These are phyloP conservation scores for Kingdonia uniflora DNA, from an alignment of 164 flowering plant genomes.

Conservation along the genomic window DNA sequence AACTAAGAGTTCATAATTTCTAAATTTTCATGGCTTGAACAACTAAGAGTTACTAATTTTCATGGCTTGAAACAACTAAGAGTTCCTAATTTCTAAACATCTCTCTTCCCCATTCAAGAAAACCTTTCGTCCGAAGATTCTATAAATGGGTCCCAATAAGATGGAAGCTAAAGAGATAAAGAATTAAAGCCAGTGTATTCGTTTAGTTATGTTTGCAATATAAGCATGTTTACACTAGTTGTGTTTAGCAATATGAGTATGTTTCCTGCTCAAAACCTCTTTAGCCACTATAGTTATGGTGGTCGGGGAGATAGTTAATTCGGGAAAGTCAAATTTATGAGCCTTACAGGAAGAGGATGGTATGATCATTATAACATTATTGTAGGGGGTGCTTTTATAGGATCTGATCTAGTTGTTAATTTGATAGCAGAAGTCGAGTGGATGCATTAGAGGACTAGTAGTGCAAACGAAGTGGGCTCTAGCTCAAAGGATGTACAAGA, in stretches of 20 bases:
- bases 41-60: too few species aligned
- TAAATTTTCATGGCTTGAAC: slow-evolving; percentile 3
- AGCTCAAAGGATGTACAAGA: slow-evolving; percentile 27
- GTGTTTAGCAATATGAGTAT: slow-evolving; percentile 29
- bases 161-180: slow-evolving; percentile 1
- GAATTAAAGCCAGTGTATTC: slow-evolving; percentile 1
- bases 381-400: slow-evolving; percentile 15
- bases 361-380: slow-evolving; percentile 15
- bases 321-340: slow-evolving; percentile 25
- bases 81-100: background rate
- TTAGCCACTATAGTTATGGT: slow-evolving; percentile 22
- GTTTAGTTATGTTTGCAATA: slow-evolving; percentile 10
- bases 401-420: slow-evolving; percentile 25
- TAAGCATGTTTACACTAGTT: slow-evolving; percentile 2
- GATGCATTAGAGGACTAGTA: slow-evolving; percentile 27
- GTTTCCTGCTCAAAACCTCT: slow-evolving; percentile 40
- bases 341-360: slow-evolving; percentile 15
- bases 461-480: slow-evolving; percentile 35
- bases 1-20: slow-evolving; percentile 1
- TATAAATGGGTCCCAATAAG: slow-evolving; percentile 15
- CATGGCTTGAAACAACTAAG: slow-evolving; percentile 16
- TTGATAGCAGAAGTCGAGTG: slow-evolving; percentile 58
- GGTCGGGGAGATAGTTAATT: slow-evolving; percentile 10
- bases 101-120: slow-evolving; percentile 3
- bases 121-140: slow-evolving; percentile 1